Evolutionary conservation across 2,329 filamentous ascomycete genomes (phyloP).

Genomic region (Arthroderma sp.): DNA sequence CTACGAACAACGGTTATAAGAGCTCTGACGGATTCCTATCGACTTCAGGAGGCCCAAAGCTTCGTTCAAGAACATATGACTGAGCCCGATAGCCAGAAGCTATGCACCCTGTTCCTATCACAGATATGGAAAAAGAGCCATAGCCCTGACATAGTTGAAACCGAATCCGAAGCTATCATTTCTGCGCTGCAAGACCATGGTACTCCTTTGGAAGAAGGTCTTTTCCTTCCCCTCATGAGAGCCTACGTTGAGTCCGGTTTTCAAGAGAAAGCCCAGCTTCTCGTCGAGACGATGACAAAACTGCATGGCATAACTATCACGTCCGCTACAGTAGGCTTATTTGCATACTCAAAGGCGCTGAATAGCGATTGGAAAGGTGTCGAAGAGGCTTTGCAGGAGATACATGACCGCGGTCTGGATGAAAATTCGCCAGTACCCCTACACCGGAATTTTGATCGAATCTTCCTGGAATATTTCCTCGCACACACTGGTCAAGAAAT

Average conservation of each 20-base stretch:
- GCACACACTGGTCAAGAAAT: conserved; percentile 22
- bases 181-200: conserved; percentile 16
- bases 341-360: conserved; percentile 25
- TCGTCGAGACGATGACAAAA: conserved; percentile 23
- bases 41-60: conserved; percentile 24
- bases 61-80: conserved; percentile 22
- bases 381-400: conserved; percentile 23
- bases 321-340: conserved; percentile 24
- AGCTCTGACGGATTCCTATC: conserved; percentile 25
- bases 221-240: conserved; percentile 29
- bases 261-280: conserved; percentile 21
- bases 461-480: conserved; percentile 30
- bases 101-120: conserved; percentile 25
- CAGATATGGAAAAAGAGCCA: conserved; percentile 29
- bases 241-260: conserved; percentile 27
- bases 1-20: conserved; percentile 25
- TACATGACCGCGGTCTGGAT: conserved; percentile 23
- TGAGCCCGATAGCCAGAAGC: conserved; percentile 21
- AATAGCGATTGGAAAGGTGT: conserved; percentile 29
- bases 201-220: conserved; percentile 23
- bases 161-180: conserved; percentile 21
- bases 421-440: conserved; percentile 16
- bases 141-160: conserved; percentile 23
- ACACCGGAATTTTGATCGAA: conserved; percentile 23
- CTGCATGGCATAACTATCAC: conserved; percentile 19